Evolutionary conservation across 768 basidiomycete genomes (phyloP).

Genomic region (Rhodotorula paludigena): DNA sequence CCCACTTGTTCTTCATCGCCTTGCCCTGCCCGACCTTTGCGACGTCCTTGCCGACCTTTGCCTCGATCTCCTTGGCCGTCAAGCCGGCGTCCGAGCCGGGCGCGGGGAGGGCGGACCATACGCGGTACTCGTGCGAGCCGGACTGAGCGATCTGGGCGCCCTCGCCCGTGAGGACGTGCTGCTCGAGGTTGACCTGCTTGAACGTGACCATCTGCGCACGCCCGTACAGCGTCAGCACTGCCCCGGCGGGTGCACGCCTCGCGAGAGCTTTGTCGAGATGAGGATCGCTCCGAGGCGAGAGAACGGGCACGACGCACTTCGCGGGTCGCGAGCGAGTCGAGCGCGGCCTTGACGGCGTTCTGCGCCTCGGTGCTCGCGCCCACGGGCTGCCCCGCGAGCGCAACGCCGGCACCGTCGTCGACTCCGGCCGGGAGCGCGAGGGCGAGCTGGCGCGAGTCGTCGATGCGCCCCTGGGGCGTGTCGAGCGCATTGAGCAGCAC

Average conservation of each 20-base stretch:
- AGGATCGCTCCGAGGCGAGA: too few relatives aligned
- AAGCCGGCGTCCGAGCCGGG: not conserved
- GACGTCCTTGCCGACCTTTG: conserved; percentile 70
- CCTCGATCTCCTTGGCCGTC: conserved; percentile 30
- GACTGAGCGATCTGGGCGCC: conserved; percentile 68
- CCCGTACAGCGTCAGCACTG: not conserved
- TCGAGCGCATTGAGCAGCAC: conserved; percentile 38
- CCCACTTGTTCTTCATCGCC: conserved; percentile 97
- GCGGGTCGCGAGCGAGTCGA: conserved; percentile 82
- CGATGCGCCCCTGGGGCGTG: conserved; percentile 39
- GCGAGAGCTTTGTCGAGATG: too few relatives aligned
- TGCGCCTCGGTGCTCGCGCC: conserved; percentile 52
- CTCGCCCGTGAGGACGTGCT: conserved; percentile 73
- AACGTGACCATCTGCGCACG: conserved; percentile 70
- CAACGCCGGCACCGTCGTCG: not conserved
- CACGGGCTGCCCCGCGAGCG: not conserved
- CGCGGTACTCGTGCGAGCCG: conserved; percentile 92
- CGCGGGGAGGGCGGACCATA: conserved; percentile 74
- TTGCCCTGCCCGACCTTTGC: conserved; percentile 90
- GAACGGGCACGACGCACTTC: conserved; percentile 55
- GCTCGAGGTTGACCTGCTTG: conserved; percentile 67
- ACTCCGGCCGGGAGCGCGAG: conserved; percentile 35
- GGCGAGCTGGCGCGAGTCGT: conserved; percentile 46
- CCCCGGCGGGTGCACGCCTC: too few relatives aligned
- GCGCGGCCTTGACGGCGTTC: conserved; percentile 74